Conservation (phyloP, 805 yeast genomes). For the Ogataea neopini region DNA sequence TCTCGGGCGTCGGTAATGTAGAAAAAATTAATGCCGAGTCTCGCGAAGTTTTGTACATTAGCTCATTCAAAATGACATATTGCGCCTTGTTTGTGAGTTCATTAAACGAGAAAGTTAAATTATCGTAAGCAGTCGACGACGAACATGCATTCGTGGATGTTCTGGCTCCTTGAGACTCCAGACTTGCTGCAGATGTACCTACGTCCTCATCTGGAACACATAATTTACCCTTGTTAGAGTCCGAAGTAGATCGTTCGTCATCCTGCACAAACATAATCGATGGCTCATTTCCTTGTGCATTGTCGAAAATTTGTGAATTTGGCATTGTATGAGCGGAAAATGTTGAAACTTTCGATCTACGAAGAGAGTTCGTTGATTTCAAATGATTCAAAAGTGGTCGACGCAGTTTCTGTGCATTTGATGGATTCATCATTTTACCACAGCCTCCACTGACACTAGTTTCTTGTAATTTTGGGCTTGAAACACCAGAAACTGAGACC, state of each 20-base stretch:
- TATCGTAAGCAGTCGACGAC: slow-evolving; percentile 23
- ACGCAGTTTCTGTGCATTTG: slow-evolving; percentile 21
- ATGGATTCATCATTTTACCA: slow-evolving; percentile 8
- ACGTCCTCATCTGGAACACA: background rate
- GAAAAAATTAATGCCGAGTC: slow-evolving; percentile 76
- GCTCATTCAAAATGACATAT: slow-evolving; percentile 81
- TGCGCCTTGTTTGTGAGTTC: slow-evolving; percentile 92
- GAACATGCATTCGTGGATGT: background rate
- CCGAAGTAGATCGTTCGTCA: slow-evolving; percentile 27
- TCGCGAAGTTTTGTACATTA: slow-evolving; percentile 68
- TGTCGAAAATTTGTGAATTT: slow-evolving; percentile 62
- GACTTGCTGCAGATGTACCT: background rate
- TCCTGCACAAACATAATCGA: slow-evolving; percentile 62
- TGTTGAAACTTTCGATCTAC: slow-evolving; percentile 18
- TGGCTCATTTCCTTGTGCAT: slow-evolving; percentile 68
- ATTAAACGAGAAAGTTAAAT: slow-evolving; percentile 54
- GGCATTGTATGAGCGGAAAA: slow-evolving; percentile 73
- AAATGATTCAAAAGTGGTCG: slow-evolving; percentile 25
- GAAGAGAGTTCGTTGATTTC: slow-evolving; percentile 24
- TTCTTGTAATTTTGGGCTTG: slow-evolving; percentile 4
- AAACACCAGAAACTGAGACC: slow-evolving; percentile 13
- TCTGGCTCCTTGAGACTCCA: background rate
- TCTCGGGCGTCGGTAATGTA: slow-evolving; percentile 84
- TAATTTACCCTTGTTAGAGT: background rate
- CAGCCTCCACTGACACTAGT: background rate